phyloP scores from a whole-genome alignment of 345 rosid species.

The Diplotaxis tenuifolia region DNA sequence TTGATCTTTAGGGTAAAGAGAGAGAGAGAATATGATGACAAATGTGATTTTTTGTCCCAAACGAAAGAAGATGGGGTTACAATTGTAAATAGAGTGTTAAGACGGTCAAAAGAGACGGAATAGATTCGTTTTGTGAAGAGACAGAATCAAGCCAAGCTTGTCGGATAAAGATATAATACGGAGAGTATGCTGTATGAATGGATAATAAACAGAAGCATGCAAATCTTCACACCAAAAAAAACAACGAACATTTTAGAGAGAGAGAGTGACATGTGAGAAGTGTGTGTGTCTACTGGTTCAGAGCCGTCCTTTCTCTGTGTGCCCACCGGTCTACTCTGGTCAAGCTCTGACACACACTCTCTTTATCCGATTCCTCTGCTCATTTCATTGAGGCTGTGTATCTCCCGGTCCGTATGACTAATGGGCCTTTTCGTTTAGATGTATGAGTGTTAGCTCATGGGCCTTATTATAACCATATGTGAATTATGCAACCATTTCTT shows the following conservation, averaged over 20 bases:
- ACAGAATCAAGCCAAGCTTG: constrained; percentile 31
- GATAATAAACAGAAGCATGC: constrained; percentile 33
- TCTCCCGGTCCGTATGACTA: background rate
- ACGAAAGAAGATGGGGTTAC: background rate
- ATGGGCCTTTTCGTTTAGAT: background rate
- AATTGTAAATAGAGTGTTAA: background rate
- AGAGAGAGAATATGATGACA: background rate
- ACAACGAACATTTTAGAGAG: constrained; percentile 19
- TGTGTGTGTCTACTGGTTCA: constrained; percentile 33
- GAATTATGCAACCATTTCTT: background rate
- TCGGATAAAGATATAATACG: constrained; percentile 26
- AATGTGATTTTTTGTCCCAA: background rate
- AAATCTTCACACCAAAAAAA: constrained; percentile 30
- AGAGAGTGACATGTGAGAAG: constrained; percentile 37
- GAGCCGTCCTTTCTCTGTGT: constrained; percentile 37
- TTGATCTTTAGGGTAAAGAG: background rate
- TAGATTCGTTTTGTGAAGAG: constrained; percentile 33
- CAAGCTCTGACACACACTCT: constrained; percentile 28
- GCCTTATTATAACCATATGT: background rate
- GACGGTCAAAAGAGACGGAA: constrained; percentile 33
- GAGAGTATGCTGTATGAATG: constrained; percentile 1
- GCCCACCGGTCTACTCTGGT: constrained; percentile 32
- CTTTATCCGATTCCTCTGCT: constrained; percentile 27
- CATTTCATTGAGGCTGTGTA: background rate
- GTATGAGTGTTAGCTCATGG: background rate